Evolutionary conservation across 148 eudicot genomes (phyloP), one percentile per base, ranked within the genome.

Genomic region (Fagopyrum esculentum): DNA sequence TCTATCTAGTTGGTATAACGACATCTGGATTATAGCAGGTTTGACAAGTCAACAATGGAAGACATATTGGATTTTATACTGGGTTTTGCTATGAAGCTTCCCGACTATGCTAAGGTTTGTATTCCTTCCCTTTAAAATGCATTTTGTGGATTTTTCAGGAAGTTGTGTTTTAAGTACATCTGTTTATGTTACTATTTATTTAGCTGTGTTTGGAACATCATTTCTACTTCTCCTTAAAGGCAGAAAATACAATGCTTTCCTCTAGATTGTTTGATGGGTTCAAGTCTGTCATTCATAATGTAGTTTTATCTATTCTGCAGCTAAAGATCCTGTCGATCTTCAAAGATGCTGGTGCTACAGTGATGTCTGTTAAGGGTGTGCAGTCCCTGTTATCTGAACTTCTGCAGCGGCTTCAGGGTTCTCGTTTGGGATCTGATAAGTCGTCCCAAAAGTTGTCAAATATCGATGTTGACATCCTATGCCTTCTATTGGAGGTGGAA

Each of bases 401-500:
- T 73, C 76, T 90, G 82, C 77, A 82, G 73, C 84, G 87, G 68
- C 89, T 90, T 44, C 73, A 52, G 74, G 75, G 74, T 50, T 83
- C 69, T 83, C 87, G 79, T 82, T 74, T 82, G 75, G 71, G 77
- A 72, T 73, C 68, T 70, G 87, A 83, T 45, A 79, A 73, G 51
- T 66, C 78, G 9, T 75, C 16, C 71, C 73, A 73, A 48, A 80
- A 82, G 76, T 66, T 95, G 83, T 82, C 92, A 17, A 78, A 80
- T 60, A 73, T 69, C 82, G 97, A 95, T 77, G 82, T 89, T 81
- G 87, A 87, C 66, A 79, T 89, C 73, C 81, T 90, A 57, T 92
- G 97, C 83, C 89, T 90, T 84, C 74, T 95, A 47, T 78, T 95
- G 76, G 98, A 92, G 90, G 93, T 89, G 71, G 78, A 22, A 51